A percentile compares a stretch with the other conserved stretches of the same genome.
phyloP scores from a whole-genome alignment of 192 early-diverging fungal genomes.

The Coemansia sp. region DNA sequence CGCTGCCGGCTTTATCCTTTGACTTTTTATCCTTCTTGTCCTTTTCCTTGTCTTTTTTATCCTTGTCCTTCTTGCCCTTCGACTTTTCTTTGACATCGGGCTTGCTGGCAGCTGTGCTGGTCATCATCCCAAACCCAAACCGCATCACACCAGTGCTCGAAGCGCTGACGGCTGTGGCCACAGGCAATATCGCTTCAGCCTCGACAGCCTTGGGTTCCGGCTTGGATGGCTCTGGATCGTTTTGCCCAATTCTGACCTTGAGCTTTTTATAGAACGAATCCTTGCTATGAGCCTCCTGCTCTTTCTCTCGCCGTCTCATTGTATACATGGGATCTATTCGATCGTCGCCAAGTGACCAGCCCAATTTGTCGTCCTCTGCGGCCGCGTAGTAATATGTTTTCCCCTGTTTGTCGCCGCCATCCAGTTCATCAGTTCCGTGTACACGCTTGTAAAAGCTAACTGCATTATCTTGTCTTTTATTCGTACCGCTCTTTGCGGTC shows the following conservation, averaged over 20 bases:
- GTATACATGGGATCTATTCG: slow-evolving; percentile 49
- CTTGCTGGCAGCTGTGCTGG: background rate
- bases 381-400: slow-evolving; percentile 21
- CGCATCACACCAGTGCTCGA: slow-evolving; percentile 11
- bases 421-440: slow-evolving; percentile 12
- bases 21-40: slow-evolving; percentile 10
- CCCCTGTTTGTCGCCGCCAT: background rate
- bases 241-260: slow-evolving; percentile 9
- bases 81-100: background rate
- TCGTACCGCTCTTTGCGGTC: background rate
- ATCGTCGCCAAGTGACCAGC: slow-evolving; percentile 24
- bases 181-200: background rate
- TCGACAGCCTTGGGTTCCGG: background rate
- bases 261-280: slow-evolving; percentile 44
- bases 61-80: slow-evolving; percentile 4
- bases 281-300: slow-evolving; percentile 20
- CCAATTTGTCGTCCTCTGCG: slow-evolving; percentile 35
- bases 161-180: background rate
- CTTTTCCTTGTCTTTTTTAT: background rate
- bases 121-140: slow-evolving; percentile 44
- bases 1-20: background rate
- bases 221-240: background rate
- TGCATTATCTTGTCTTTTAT: slow-evolving; percentile 10
- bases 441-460: slow-evolving; percentile 30
- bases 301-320: slow-evolving; percentile 27